These are phyloP conservation scores for Aspergillus coremiiformis DNA, from an alignment of 495 filamentous ascomycete species.

Conservation along the genomic window DNA sequence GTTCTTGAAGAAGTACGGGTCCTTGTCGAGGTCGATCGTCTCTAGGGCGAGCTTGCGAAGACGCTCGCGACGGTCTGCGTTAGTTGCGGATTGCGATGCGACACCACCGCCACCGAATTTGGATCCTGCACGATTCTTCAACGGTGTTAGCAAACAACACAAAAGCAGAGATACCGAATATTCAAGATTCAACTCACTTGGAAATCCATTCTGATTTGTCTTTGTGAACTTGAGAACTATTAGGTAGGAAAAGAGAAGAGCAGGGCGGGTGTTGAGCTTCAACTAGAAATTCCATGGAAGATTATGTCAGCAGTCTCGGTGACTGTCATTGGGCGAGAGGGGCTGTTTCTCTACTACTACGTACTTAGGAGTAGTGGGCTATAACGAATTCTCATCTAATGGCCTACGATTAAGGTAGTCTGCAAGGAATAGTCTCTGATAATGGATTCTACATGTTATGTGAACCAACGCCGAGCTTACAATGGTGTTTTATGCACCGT, in stretches of 20 bases:
- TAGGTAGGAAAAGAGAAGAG: background rate
- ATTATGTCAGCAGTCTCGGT: slow-evolving; percentile 9
- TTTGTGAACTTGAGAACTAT: background rate
- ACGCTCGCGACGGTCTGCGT: slow-evolving; percentile 94
- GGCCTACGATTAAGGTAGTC: background rate
- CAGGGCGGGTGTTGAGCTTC: slow-evolving; percentile 1
- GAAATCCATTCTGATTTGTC: slow-evolving; percentile 46
- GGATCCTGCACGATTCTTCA: slow-evolving; percentile 89
- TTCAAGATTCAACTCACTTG: slow-evolving; percentile 36
- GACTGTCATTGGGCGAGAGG: background rate
- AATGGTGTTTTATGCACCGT: slow-evolving; percentile 70
- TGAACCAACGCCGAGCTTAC: slow-evolving; percentile 73
- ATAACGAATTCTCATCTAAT: background rate
- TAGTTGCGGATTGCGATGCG: slow-evolving; percentile 84
- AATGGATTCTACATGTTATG: slow-evolving; percentile 30
- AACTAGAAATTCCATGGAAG: background rate
- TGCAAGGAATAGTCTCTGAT: background rate
- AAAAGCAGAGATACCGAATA: background rate
- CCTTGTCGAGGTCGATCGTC: slow-evolving; percentile 97
- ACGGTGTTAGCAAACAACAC: background rate
- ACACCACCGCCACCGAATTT: slow-evolving; percentile 98
- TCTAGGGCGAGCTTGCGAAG: slow-evolving; percentile 97
- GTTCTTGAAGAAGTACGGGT: slow-evolving; percentile 99
- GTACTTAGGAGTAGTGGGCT: too few species aligned
- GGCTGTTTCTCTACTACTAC: background rate